Percentiles rank a stretch among this genome's conserved stretches.
Evolutionary conservation across 495 filamentous ascomycete genomes (phyloP).

Genomic region (Hypoxylon trugodes): DNA sequence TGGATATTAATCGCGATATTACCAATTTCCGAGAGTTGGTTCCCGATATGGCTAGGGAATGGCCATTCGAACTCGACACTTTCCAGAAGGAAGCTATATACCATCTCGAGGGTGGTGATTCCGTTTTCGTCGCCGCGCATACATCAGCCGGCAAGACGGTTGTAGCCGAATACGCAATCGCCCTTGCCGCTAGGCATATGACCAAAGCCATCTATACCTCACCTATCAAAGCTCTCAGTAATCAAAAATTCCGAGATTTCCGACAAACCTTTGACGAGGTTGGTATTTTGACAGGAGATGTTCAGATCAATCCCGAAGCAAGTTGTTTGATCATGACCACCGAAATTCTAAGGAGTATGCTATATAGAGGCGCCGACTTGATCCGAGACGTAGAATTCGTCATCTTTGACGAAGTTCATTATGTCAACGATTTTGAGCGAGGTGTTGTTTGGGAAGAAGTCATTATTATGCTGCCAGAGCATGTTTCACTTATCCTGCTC

Average conservation of each 20-base stretch:
- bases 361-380: slow-evolving; percentile 94
- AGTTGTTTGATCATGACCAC: slow-evolving; percentile 99
- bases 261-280: slow-evolving; percentile 89
- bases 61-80: slow-evolving; percentile 96
- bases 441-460: slow-evolving; percentile 99
- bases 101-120: slow-evolving; percentile 95
- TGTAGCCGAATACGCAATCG: slow-evolving; percentile 97
- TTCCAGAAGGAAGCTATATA: slow-evolving; percentile 99
- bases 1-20: slow-evolving; percentile 90
- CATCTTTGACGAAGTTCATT: slow-evolving; percentile 99
- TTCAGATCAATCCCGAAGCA: slow-evolving; percentile 97
- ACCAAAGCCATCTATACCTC: slow-evolving; percentile 99
- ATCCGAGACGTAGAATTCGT: slow-evolving; percentile 98
- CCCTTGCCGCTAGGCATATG: slow-evolving; percentile 95
- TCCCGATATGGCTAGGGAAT: slow-evolving; percentile 93
- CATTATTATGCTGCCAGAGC: slow-evolving; percentile 98
- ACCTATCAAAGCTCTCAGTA: slow-evolving; percentile 97
- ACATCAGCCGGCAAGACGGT: slow-evolving; percentile 99
- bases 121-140: slow-evolving; percentile 98
- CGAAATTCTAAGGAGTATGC: slow-evolving; percentile 97
- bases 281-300: slow-evolving; percentile 95
- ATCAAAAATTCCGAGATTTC: slow-evolving; percentile 98
- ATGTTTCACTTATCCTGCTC: slow-evolving; percentile 92
- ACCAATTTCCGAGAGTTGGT: slow-evolving; percentile 92
- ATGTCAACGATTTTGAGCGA: slow-evolving; percentile 96